Percentiles rank a stretch among this genome's conserved stretches.
Conservation (phyloP, 2,329 filamentous ascomycete genomes). For the Fusarium mexicanum region DNA sequence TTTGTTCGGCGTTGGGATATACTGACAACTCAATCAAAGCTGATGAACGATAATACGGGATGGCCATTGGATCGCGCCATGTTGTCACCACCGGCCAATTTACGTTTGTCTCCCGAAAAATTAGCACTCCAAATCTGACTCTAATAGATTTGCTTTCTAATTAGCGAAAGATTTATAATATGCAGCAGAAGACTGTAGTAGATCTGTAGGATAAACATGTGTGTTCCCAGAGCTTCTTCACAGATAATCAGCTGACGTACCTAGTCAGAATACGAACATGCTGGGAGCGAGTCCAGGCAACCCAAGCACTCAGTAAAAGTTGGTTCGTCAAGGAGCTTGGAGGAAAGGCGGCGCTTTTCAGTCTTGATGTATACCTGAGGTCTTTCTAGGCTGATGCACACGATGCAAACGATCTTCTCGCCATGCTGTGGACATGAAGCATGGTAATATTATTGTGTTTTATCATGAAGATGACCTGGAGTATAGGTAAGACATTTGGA, state of each 20-base stretch:
- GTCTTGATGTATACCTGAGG: not conserved
- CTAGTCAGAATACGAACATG: no score
- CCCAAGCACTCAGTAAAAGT: no score
- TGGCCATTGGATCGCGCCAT: not conserved
- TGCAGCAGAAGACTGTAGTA: not conserved
- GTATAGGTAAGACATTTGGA: not conserved
- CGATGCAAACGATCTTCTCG: not conserved
- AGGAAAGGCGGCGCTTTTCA: not conserved
- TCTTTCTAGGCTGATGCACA: not conserved
- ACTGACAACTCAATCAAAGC: not conserved
- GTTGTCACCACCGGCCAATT: not conserved
- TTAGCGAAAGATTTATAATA: not conserved
- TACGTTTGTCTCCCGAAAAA: not conserved
- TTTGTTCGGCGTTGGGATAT: not conserved
- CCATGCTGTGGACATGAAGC: not conserved
- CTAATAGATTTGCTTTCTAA: not conserved
- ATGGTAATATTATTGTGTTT: not conserved
- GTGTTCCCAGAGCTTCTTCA: not conserved
- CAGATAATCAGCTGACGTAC: not conserved
- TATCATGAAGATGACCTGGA: not conserved
- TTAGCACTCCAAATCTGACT: not conserved
- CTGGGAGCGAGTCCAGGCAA: not conserved
- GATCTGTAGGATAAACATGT: not conserved
- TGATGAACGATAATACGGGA: not conserved
- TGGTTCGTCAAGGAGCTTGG: not conserved